Base-by-base conservation (phyloP, 495 filamentous ascomycete genomes). In the Tuber microsphaerosporum region DNA sequence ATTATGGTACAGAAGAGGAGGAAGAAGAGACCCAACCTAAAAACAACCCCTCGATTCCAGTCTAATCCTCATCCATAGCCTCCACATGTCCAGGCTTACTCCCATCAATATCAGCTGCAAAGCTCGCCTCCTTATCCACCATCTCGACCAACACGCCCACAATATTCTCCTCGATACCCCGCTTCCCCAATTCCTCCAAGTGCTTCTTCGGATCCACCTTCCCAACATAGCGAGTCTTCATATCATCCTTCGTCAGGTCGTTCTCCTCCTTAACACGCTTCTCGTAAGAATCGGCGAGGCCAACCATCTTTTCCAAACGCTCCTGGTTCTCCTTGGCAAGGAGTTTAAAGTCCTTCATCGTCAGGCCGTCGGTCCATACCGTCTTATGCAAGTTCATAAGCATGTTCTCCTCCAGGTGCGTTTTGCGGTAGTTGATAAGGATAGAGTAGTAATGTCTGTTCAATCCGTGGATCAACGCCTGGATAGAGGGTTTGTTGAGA, bases 201-300 rank as follows among this genome's bases (percentile, higher is more conserved):
- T 99, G 95, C 87, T 99, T 99, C 91, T 99, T 99, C 43, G 95
- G 95, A 82, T 99, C 95, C 80, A 98, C 89, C 86, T 97, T 98
- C 83, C 95, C 95, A 70, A 99, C 95, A 85, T 99, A 99, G 89
- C 95, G 90, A 72, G 95, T 99, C 90, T 97, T 97, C 74, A 99
- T 87, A 83, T 98, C 94, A 43, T 99, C 95, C 87, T 97, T 97
- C 61, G 90, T 97, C 84, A 99, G 85, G 85, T 97, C 93, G 41
- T 92, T 94, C 87, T 99, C 95, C 86, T 98, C 96, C 87, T 97
- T 97, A 75, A 99, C 94, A 77, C 95, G 87, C 90, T 97, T 97
- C 87, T 98, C 95, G 83, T 99, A 99, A 71, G 95, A 94, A 78
- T 98, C 95, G 8, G 95, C 93, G 69, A 99, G 88, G 72, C 86